These are phyloP conservation scores for Coniochaeta pulveracea DNA, from an alignment of 2,329 filamentous ascomycete genomes.

Conservation along the genomic window DNA sequence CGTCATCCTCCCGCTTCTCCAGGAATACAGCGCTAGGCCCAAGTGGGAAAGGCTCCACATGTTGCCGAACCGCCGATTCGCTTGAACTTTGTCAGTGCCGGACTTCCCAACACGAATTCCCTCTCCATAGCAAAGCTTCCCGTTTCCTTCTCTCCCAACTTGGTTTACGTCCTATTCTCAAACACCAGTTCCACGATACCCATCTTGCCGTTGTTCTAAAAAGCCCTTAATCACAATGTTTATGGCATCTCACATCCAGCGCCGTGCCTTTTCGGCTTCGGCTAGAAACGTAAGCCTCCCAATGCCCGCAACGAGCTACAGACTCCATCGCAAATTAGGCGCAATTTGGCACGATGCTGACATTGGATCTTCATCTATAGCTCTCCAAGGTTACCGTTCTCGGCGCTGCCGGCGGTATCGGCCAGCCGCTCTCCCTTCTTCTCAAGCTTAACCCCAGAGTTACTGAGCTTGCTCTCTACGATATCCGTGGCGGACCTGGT, in stretches of 20 bases:
- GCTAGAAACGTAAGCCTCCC: constrained; percentile 55
- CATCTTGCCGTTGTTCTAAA: background rate
- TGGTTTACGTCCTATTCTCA: background rate
- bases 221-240: constrained; percentile 51
- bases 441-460: constrained; percentile 98
- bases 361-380: constrained; percentile 31
- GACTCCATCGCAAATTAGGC: constrained; percentile 5
- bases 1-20: constrained; percentile 2
- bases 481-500: constrained; percentile 92
- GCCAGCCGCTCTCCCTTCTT: constrained; percentile 93
- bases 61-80: constrained; percentile 1
- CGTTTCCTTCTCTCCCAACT: constrained; percentile 1
- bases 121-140: background rate
- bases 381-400: constrained; percentile 96
- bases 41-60: background rate
- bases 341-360: constrained; percentile 9
- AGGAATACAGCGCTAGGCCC: constrained; percentile 1
- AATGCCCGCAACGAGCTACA: constrained; percentile 5
- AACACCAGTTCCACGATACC: background rate
- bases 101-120: too few relatives aligned
- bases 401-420: constrained; percentile 95
- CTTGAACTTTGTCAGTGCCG: too few relatives aligned
- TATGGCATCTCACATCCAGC: constrained; percentile 57
- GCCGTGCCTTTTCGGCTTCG: constrained; percentile 72
- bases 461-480: constrained; percentile 89